Evolutionary conservation across 257 asterid genomes (phyloP), one percentile per base, ranked within the genome.

Genomic region (Rehmannia glutinosa): DNA sequence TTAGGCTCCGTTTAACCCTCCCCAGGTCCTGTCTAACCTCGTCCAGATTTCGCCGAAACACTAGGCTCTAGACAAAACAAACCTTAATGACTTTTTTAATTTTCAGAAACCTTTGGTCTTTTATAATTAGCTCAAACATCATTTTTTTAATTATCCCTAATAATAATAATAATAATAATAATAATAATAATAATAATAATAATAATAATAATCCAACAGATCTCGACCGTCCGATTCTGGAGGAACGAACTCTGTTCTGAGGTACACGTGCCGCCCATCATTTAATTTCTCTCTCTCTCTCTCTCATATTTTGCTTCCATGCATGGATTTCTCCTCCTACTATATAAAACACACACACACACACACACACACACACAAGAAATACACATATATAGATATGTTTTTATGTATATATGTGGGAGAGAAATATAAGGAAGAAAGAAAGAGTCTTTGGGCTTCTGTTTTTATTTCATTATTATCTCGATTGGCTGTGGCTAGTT

Each of bases 321-420:
- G 94, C 91, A 89, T 89, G 96, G 83, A 86, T 79, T 77, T 76
- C 86, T 83, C 87, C 78, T 74, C 82, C 85, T 57, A 74, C 75
- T 67, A 81, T 81, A 64, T 52, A 43, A 8, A 13, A 43, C 20
- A 12, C 69, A 79, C 74, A 77, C 78, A 62, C 25, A 49, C 4
- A 70, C 42, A 71, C 28, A 17, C 43, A 33, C 39, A 58, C 61
- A 78, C 27, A 43, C 52, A 60, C 66, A 59, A 56, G 35, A 64
- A 15, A 67, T 21, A 43, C 17, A 51, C 64, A 62, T 15, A 57
- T 21, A 46, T 25, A 62, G 54, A 72, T 61, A 19, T 27, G 63
- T 30, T 66, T 69, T 79, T 68, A 45, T 52, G 70, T 43, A 63
- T 38, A 13, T 55, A 20, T 16, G 63, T 12, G 28, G 57, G 77